Evolutionary conservation across 371 early-diverging fungal genomes (phyloP).

Genomic region (Mucor velutinosus): DNA sequence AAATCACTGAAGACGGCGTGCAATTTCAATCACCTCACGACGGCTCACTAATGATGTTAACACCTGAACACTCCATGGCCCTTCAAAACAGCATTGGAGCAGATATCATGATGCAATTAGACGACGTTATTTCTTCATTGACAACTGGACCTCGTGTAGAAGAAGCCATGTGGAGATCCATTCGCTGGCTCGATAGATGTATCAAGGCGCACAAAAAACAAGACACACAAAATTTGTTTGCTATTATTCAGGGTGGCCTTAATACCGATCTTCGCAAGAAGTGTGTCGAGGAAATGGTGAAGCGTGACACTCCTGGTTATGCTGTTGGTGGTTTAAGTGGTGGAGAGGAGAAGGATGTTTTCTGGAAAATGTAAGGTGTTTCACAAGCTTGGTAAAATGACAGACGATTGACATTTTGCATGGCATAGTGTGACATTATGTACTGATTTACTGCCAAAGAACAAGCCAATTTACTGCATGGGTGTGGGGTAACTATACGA

Average conservation of each 20-base stretch:
- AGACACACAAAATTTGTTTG: slow-evolving; percentile 88
- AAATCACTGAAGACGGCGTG: slow-evolving; percentile 93
- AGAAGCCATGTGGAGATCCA: slow-evolving; percentile 92
- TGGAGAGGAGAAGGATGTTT: slow-evolving; percentile 93
- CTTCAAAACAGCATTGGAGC: slow-evolving; percentile 95
- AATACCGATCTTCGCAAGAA: slow-evolving; percentile 73
- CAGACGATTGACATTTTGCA: not conserved
- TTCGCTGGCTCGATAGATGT: slow-evolving; percentile 96
- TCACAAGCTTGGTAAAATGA: not conserved
- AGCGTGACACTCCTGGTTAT: slow-evolving; percentile 88
- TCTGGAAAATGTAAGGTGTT: slow-evolving; percentile 77
- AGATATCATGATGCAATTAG: slow-evolving; percentile 98
- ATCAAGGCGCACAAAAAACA: slow-evolving; percentile 80
- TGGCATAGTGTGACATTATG: slow-evolving; percentile 68
- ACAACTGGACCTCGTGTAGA: slow-evolving; percentile 84
- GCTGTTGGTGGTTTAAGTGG: slow-evolving; percentile 97
- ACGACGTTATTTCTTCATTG: slow-evolving; percentile 94
- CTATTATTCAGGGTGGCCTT: slow-evolving; percentile 96
- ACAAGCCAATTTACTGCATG: slow-evolving; percentile 96
- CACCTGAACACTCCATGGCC: slow-evolving; percentile 94
- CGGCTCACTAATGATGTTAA: slow-evolving; percentile 82
- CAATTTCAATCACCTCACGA: slow-evolving; percentile 89
- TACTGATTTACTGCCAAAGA: slow-evolving; percentile 83
- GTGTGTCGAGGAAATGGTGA: slow-evolving; percentile 87
- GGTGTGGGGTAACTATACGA: slow-evolving; percentile 82